Evolutionary conservation across 1,284 basidiomycete genomes (phyloP), one percentile per base, ranked within the genome.

Genomic region (Tausonia pullulans): DNA sequence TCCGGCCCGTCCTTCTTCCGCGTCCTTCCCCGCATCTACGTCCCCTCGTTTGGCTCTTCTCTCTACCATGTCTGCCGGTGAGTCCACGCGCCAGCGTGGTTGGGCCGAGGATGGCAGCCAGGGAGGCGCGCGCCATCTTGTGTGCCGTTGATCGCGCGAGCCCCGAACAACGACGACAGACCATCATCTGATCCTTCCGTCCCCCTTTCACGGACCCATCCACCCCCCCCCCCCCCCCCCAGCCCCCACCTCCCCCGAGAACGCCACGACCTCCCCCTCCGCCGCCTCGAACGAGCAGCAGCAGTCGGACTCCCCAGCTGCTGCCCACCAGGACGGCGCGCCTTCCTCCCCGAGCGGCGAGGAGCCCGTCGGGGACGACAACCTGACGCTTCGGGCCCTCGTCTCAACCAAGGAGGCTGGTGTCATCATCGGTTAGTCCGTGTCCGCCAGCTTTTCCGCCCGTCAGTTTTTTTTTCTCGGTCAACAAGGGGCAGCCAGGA

Each of bases 391-490:
- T 64, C 87, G 93, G 71, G 88, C 93, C 55, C 87, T 97, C 71
- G 93, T 97, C 72, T 89, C 85, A 74, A 94, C 91, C 69, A 96
- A 95, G 79, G 93, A 97, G 77, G 93, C 93, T 63, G 93, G 93
- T 72, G 87, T 97, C 75, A 94, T 96, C 78, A 96, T 97, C 71
- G 76, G 62, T 67, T 5, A 27, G 61, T 63, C 6, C n/a, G 27
- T 49, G 9, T 49, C 48, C n/a, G n/a, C 27, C 27, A 27, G 9
- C 48, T 49, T n/a, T n/a, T 49, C 48, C 10, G 10, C n/a, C 10
- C 10, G 48, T n/a, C 9, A 49, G n/a, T n/a, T 49, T 49, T n/a
- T 49, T 49, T n/a, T 49, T 49, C 48, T 49, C n/a, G 9, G 48
- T n/a, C 48, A 49, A n/a, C 27, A 27, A 27, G 27, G 27, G 27